These are phyloP conservation scores for Botryotinia convoluta DNA, from an alignment of 2,329 filamentous ascomycete genomes.

Conservation along the genomic window DNA sequence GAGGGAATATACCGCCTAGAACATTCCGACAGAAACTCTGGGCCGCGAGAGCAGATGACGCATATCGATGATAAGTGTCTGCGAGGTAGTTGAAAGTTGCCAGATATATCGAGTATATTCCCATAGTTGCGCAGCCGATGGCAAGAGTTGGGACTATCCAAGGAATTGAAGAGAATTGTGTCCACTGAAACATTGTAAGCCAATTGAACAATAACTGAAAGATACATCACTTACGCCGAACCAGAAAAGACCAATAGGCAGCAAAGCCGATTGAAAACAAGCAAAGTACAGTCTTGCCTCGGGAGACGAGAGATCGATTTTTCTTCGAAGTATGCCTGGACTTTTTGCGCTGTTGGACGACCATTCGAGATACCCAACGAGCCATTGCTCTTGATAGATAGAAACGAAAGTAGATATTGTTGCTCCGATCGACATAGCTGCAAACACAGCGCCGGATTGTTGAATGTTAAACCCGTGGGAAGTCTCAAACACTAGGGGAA, in stretches of 20 bases:
- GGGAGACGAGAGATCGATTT: slow-evolving; percentile 48
- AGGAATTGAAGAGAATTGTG: slow-evolving; percentile 57
- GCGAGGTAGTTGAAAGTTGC: slow-evolving; percentile 92
- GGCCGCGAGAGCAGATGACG: slow-evolving; percentile 80
- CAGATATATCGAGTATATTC: slow-evolving; percentile 83
- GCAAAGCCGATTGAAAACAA: slow-evolving; percentile 69
- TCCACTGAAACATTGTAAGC: slow-evolving; percentile 58
- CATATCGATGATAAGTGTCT: slow-evolving; percentile 81
- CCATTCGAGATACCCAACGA: slow-evolving; percentile 46
- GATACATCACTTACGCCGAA: slow-evolving; percentile 10
- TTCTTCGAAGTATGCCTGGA: slow-evolving; percentile 24
- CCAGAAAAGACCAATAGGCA: slow-evolving; percentile 78
- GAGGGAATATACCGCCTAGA: slow-evolving; percentile 75
- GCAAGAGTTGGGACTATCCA: slow-evolving; percentile 73
- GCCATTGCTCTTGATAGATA: slow-evolving; percentile 69
- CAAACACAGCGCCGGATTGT: slow-evolving; percentile 70
- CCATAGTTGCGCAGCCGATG: slow-evolving; percentile 73
- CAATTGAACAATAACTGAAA: neutral
- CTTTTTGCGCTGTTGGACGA: slow-evolving; percentile 24
- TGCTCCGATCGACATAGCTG: slow-evolving; percentile 66
- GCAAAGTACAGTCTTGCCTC: slow-evolving; percentile 82
- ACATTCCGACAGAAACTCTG: slow-evolving; percentile 86
- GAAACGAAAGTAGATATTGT: slow-evolving; percentile 65
- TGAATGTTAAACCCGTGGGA: slow-evolving; percentile 67
- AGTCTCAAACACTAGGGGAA: slow-evolving; percentile 72